A percentile compares a stretch with the other conserved stretches of the same genome.
These are phyloP conservation scores for Colletotrichum shisoi DNA, from an alignment of 2,329 filamentous ascomycete species.

Conservation along the genomic window DNA sequence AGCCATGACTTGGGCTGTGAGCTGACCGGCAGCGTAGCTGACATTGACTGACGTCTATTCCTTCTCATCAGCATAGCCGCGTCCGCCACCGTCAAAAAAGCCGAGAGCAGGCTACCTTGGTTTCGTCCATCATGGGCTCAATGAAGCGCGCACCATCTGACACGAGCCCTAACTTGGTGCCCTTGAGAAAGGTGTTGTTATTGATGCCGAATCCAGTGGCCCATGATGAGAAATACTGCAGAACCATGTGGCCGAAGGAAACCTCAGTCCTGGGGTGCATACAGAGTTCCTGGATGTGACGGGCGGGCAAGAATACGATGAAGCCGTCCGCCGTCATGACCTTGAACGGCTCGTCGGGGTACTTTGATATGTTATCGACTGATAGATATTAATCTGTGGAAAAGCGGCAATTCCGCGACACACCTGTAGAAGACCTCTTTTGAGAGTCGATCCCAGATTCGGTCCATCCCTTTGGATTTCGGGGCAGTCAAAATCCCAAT, in stretches of 20 bases:
- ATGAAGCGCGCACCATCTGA: constrained; percentile 17
- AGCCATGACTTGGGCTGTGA: constrained; percentile 20
- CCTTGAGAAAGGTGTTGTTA: constrained; percentile 16
- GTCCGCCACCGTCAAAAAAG: constrained; percentile 3
- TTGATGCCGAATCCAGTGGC: constrained; percentile 19
- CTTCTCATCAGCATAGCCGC: neutral
- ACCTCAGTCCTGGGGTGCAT: constrained; percentile 20
- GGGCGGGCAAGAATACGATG: constrained; percentile 15
- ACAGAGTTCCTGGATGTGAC: constrained; percentile 23
- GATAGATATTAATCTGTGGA: neutral
- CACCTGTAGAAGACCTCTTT: constrained; percentile 17
- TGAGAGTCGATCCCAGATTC: constrained; percentile 16
- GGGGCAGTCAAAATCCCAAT: constrained; percentile 21
- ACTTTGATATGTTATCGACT: constrained; percentile 16
- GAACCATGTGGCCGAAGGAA: constrained; percentile 21
- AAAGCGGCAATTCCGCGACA: neutral
- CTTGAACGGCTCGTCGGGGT: constrained; percentile 24
- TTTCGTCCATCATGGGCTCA: constrained; percentile 22
- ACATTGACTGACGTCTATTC: constrained; percentile 19
- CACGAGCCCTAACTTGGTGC: constrained; percentile 18
- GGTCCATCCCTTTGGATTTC: constrained; percentile 19
- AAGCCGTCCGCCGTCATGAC: constrained; percentile 17
- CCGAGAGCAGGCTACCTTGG: constrained; percentile 11
- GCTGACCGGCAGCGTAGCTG: constrained; percentile 21
- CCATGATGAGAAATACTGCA: constrained; percentile 21